Conservation (phyloP, 345 rosid species). For the Dipteronia dyeriana region DNA sequence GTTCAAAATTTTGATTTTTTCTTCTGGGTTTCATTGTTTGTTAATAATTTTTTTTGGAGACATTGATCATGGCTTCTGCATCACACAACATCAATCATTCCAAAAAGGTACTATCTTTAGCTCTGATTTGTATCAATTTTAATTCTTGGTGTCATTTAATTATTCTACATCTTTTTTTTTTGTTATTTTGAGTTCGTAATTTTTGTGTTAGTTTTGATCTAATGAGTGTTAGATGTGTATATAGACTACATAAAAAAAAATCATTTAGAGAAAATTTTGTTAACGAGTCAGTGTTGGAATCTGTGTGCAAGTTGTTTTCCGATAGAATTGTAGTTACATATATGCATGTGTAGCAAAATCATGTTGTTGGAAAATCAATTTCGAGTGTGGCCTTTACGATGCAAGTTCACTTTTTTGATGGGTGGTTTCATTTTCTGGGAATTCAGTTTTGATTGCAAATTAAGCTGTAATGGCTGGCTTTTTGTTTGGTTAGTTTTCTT, state of each 20-base stretch:
- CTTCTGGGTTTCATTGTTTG: too few species aligned
- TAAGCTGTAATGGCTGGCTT: not conserved
- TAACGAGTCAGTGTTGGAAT: too few species aligned
- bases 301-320: too few species aligned
- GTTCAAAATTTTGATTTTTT: not conserved
- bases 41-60: slow-evolving; percentile 13
- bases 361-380: not conserved
- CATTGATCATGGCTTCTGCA: slow-evolving; percentile 52
- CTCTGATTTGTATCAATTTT: not conserved
- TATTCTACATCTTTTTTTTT: too few species aligned
- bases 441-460: not conserved
- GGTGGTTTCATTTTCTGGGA: not conserved
- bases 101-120: slow-evolving; percentile 41
- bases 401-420: not conserved
- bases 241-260: not conserved
- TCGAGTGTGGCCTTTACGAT: too few species aligned
- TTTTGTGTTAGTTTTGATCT: not conserved
- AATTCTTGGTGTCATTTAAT: not conserved
- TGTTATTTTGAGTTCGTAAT: not conserved
- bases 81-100: slow-evolving; percentile 60
- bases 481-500: not conserved
- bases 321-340: too few species aligned
- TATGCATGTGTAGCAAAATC: not conserved
- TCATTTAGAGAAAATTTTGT: too few species aligned
- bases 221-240: not conserved